These are phyloP conservation scores for Colletotrichum tabaci DNA, from an alignment of 2,329 filamentous ascomycete genomes.

Conservation along the genomic window DNA sequence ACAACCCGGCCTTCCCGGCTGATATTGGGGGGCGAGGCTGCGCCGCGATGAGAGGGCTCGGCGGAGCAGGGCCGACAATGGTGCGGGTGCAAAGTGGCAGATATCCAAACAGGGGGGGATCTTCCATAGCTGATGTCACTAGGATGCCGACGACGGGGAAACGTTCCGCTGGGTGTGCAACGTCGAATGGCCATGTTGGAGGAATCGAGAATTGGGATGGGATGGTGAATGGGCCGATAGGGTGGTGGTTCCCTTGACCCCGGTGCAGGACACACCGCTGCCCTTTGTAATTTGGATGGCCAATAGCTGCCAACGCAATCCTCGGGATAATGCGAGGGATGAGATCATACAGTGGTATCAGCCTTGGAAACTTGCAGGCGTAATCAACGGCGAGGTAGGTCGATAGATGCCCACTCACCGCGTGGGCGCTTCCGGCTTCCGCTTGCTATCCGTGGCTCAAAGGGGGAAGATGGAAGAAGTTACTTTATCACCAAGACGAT, in stretches of 20 bases:
- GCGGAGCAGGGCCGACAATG: not conserved
- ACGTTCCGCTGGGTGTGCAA: constrained; percentile 32
- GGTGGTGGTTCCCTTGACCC: constrained; percentile 13
- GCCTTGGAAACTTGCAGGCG: constrained; percentile 16
- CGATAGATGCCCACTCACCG: constrained; percentile 23
- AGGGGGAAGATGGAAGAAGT: constrained; percentile 4
- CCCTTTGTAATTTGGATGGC: not conserved
- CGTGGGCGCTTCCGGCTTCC: constrained; percentile 25
- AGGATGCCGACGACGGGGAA: constrained; percentile 29
- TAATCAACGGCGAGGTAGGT: constrained; percentile 12
- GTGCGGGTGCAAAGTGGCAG: constrained; percentile 3
- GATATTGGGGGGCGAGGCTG: constrained; percentile 4
- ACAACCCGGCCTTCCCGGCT: too few relatives aligned
- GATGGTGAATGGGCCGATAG: constrained; percentile 27
- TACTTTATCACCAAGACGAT: constrained; percentile 11
- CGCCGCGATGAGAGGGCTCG: constrained; percentile 5
- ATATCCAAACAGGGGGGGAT: not conserved
- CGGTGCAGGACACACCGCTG: constrained; percentile 32
- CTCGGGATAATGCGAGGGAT: constrained; percentile 16
- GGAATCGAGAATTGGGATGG: not conserved
- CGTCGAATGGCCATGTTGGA: constrained; percentile 29
- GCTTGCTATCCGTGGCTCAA: constrained; percentile 6
- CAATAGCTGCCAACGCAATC: constrained; percentile 17
- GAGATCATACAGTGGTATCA: constrained; percentile 24
- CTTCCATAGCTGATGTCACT: constrained; percentile 33